Evolutionary conservation across 169 alveolate species (phyloP).

Genomic region (Theileria equi): DNA sequence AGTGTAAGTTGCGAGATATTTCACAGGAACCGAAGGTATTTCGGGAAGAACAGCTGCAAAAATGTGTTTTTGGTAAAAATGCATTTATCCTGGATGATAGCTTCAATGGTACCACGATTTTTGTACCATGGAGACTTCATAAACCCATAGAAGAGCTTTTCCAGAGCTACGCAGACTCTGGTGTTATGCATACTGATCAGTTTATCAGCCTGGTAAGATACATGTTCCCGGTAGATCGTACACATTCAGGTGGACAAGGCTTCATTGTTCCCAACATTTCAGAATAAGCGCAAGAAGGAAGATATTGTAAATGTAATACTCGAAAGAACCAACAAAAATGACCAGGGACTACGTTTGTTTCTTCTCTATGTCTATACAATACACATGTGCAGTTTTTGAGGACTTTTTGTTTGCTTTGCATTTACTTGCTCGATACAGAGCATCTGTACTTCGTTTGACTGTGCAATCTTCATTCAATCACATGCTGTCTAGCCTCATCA

Average conservation of each 20-base stretch:
- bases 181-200: neutral
- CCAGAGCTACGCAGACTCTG: neutral
- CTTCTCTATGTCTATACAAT: neutral
- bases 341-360: conserved; percentile 27
- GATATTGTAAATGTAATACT: conserved; percentile 38
- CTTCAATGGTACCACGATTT: conserved; percentile 31
- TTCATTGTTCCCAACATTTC: conserved; percentile 43
- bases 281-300: conserved; percentile 36
- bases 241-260: conserved; percentile 27
- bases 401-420: conserved; percentile 43
- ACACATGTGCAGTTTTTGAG: conserved; percentile 30
- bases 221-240: no score
- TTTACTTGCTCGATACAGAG: conserved; percentile 50
- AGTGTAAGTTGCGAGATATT: neutral
- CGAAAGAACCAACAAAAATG: conserved; percentile 1
- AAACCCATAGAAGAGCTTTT: conserved; percentile 21
- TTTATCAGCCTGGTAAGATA: conserved; percentile 22
- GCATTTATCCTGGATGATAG: conserved; percentile 47
- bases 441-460: conserved; percentile 40
- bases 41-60: conserved; percentile 44
- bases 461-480: conserved; percentile 57
- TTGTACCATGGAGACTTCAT: conserved; percentile 59
- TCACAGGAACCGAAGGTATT: conserved; percentile 14
- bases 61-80: conserved; percentile 37
- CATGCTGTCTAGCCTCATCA: conserved; percentile 14